phyloP scores from a whole-genome alignment of 1,284 basidiomycete species.

The Cryptococcus hybrid region DNA sequence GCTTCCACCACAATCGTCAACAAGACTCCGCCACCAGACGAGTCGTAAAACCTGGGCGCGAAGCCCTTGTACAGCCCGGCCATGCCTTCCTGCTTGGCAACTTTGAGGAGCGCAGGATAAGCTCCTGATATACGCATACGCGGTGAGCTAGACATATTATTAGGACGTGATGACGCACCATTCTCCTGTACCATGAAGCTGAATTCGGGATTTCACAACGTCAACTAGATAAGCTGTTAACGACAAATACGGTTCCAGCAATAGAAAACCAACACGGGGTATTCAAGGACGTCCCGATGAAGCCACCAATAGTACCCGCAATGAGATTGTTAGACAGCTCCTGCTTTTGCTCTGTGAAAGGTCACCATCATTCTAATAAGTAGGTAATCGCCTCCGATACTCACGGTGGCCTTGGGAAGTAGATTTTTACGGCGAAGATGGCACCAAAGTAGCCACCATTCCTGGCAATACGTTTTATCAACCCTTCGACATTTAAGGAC shows the following conservation, averaged over 20 bases:
- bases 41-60: constrained; percentile 64
- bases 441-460: constrained; percentile 91
- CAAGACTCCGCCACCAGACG: constrained; percentile 91
- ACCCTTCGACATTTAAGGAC: not conserved
- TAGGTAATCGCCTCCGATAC: constrained; percentile 16
- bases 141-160: not conserved
- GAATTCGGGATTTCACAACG: constrained; percentile 95
- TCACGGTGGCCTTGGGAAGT: constrained; percentile 79
- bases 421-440: constrained; percentile 79
- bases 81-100: constrained; percentile 86
- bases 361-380: not conserved
- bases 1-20: constrained; percentile 58
- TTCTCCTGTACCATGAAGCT: constrained; percentile 85
- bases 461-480: constrained; percentile 58
- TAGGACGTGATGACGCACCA: constrained; percentile 50
- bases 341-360: constrained; percentile 60
- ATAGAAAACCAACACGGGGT: constrained; percentile 50
- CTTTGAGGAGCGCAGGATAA: constrained; percentile 61
- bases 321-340: constrained; percentile 89
- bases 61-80: constrained; percentile 88
- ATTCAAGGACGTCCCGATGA: constrained; percentile 66
- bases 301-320: constrained; percentile 86
- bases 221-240: constrained; percentile 46
- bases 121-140: constrained; percentile 18
- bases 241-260: constrained; percentile 2